Evolutionary conservation across 148 eudicot species (phyloP), one percentile per base, ranked within the genome.

Genomic region (Simmondsia chinensis): DNA sequence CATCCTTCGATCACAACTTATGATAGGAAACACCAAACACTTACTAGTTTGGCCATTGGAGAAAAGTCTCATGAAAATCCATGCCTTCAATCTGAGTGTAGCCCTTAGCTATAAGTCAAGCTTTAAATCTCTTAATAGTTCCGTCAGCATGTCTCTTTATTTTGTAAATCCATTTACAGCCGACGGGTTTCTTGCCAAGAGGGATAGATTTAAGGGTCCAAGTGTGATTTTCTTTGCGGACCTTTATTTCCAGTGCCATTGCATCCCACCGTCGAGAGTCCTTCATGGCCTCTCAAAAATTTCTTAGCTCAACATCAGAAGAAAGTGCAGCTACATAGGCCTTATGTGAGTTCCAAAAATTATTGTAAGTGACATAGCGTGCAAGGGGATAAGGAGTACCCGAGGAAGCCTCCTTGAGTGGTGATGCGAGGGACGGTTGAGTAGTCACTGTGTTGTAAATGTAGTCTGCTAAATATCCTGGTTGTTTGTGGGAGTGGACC

Each of bases 31-130:
- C 15, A 15, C 0, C 15, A 10, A 1, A 52, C 47, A 8, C 10
- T 52, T 0, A 9, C 50, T 15, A 43, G 4, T 15, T 50, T 50
- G 2, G 29, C 54, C 0, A 37, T 22, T 3, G 57, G 47, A 21
- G 47, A 40, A 39, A 52, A 9, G 37, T 43, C 18, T 54, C 29
- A 3, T 24, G 9, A 5, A 18, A 52, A 20, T 52, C 47, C 3
- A 14, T 1, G 3, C 57, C 47, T 6, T 41, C 49, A 0, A 41
- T 27, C 41, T 50, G 20, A 51, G 3, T 2, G 14, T 33, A 5
- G 4, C 16, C n/a, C 14, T 11, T 0, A 9, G 5, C 6, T 5
- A 33, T 11, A 9, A 33, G 11, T n/a, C 2, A 3, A 1, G 37
- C 37, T 33, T 33, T 33, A 9, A 3, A 33, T 2, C 15, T 8